Base-by-base conservation (phyloP, 192 early-diverging fungal species). In the Diversispora eburnea region DNA sequence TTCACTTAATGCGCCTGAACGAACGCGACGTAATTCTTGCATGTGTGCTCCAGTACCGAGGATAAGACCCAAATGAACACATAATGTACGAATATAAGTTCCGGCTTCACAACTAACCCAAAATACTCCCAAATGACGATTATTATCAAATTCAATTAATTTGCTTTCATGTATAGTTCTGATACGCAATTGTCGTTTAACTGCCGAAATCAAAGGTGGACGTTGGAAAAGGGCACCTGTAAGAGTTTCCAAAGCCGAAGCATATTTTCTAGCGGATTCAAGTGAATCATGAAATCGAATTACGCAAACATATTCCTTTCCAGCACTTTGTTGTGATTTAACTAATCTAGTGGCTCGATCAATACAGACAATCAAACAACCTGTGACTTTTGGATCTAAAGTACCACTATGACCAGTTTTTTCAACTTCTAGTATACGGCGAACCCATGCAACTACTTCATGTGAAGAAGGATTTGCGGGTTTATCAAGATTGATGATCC, bases 391-490 rank as follows among this genome's bases (percentile, higher is more conserved):
- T 69, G 97, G 97, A 85, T 99, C 97, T 7, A 99, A 90, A 8
- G 97, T 99, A 57, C 97, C 97, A 78, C 89, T 91, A 88, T 99
- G 97, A 41, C 97, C 97, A 58, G 97, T 99, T 81, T 99, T 99
- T 77, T 99, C 95, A 33, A 95, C 94, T 67, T 93, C 90, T 63
- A 99, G 88, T 70, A 99, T 99, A 72, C 96, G 92, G 49, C 94
- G 90, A 80, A 99, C 95, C 97, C 97, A 99, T 67, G 97, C 97
- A 64, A 99, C 97, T 25, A 99, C 97, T 84, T 99, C 97, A 87
- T 99, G 97, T 59, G 97, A 99, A 65, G 96, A 98, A 65, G 97
- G 97, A 86, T 99, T 99, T 45, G 97, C 90, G 46, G 97, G 97
- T 86, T 99, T 99, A 87, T 99, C 97, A 74, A 99, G 87, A 86